These are phyloP conservation scores for Geotrichum bryndzae DNA, from an alignment of 1,139 yeast species.

Conservation along the genomic window DNA sequence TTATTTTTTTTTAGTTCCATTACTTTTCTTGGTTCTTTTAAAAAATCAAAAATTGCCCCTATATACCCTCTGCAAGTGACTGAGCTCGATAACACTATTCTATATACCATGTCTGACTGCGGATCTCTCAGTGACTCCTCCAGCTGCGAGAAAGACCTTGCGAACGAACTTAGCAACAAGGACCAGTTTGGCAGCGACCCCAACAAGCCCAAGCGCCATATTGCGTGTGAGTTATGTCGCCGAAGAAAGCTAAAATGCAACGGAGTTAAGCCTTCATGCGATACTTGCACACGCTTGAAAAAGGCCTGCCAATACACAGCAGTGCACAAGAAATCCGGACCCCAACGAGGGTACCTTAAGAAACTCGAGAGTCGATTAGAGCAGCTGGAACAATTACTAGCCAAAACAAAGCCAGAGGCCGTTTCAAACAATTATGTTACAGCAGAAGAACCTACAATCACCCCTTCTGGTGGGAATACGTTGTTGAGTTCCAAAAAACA, in stretches of 20 bases:
- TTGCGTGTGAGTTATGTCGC: conserved; percentile 33
- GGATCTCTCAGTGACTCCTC: not conserved
- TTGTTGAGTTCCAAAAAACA: not conserved
- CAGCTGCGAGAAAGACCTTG: not conserved
- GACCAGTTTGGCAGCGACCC: not conserved
- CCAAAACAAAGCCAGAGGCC: not conserved
- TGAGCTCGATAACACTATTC: too few species aligned
- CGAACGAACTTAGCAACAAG: not conserved
- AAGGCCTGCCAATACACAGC: conserved; percentile 31
- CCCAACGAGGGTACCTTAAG: conserved; percentile 33
- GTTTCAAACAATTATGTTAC: not conserved
- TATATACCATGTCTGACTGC: conserved; percentile 1
- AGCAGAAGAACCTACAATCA: not conserved
- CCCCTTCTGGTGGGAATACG: not conserved
- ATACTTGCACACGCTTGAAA: conserved; percentile 27
- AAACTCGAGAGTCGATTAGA: conserved; percentile 29
- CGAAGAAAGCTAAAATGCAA: conserved; percentile 34
- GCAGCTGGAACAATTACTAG: conserved; percentile 24
- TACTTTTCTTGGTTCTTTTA: not conserved
- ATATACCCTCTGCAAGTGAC: not conserved
- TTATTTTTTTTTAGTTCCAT: not conserved
- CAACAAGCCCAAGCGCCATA: conserved; percentile 23
- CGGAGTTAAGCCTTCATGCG: conserved; percentile 31
- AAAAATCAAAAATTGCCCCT: too few species aligned
- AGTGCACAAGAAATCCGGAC: conserved; percentile 30